phyloP scores from a whole-genome alignment of 2,329 filamentous ascomycete species.

The Curvularia sp. region DNA sequence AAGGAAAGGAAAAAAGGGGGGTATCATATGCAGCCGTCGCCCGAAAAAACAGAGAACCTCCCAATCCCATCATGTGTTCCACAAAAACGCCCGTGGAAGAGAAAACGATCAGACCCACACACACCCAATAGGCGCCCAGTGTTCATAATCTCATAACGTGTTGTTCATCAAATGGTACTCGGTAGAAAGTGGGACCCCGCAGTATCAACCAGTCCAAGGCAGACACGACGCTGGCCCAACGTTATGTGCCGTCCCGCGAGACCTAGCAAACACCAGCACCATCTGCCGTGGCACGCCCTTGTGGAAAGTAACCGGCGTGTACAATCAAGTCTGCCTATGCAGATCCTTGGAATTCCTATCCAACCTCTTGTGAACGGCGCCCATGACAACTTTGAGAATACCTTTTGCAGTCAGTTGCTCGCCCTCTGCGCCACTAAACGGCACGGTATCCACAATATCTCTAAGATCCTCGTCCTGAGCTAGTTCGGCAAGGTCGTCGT shows the following conservation, averaged over 20 bases:
- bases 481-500: conserved; percentile 70
- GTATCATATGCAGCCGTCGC: conserved; percentile 1
- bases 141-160: background rate
- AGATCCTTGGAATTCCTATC: conserved; percentile 57
- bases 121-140: background rate
- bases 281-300: background rate
- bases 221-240: background rate
- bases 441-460: conserved; percentile 92
- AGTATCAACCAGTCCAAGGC: conserved; percentile 1
- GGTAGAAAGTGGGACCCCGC: background rate
- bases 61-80: background rate
- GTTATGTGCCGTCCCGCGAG: background rate
- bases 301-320: background rate
- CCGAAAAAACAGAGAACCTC: background rate
- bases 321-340: conserved; percentile 20
- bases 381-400: conserved; percentile 80
- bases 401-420: conserved; percentile 69
- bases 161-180: conserved; percentile 2
- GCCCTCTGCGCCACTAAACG: conserved; percentile 65
- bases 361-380: conserved; percentile 72
- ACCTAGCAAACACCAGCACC: background rate
- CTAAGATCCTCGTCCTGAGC: conserved; percentile 64
- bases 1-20: background rate
- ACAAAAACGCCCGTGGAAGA: background rate
- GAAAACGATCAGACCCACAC: background rate